Evolutionary conservation across 352 stramenopile species (phyloP).

Genomic region (Globisporangium barbulae): DNA sequence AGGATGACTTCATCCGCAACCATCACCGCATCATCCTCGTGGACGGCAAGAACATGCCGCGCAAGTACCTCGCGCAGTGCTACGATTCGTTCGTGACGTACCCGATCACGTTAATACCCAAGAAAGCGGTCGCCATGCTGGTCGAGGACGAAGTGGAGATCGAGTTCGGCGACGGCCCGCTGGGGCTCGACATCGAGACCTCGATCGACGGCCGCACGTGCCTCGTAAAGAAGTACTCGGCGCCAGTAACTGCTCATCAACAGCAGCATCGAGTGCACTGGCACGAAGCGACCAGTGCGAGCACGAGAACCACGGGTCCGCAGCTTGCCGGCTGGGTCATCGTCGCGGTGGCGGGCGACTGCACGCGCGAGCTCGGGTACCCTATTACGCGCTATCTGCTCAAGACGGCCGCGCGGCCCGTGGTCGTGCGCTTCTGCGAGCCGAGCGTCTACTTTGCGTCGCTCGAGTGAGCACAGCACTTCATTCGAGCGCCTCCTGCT

Average conservation of each 20-base stretch:
- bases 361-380: constrained; percentile 67
- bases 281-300: constrained; percentile 13
- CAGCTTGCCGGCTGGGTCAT: constrained; percentile 56
- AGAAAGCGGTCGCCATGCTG: constrained; percentile 34
- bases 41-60: constrained; percentile 38
- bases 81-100: constrained; percentile 63
- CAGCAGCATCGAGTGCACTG: constrained; percentile 18
- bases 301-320: constrained; percentile 15
- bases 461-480: constrained; percentile 18
- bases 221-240: constrained; percentile 52
- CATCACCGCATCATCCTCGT: constrained; percentile 53
- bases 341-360: constrained; percentile 68
- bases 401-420: constrained; percentile 55
- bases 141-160: constrained; percentile 63
- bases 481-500: background rate
- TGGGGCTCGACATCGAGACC: constrained; percentile 78
- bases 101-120: constrained; percentile 58
- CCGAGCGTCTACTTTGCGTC: constrained; percentile 77
- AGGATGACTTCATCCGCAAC: constrained; percentile 73
- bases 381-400: constrained; percentile 63
- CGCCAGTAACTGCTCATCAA: constrained; percentile 7
- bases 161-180: constrained; percentile 44
- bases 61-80: constrained; percentile 45
- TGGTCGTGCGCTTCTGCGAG: constrained; percentile 74
- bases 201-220: constrained; percentile 67